A percentile compares a stretch with the other conserved stretches of the same genome.
Conservation (phyloP, 306 rosid species). For the Prunus persica region DNA sequence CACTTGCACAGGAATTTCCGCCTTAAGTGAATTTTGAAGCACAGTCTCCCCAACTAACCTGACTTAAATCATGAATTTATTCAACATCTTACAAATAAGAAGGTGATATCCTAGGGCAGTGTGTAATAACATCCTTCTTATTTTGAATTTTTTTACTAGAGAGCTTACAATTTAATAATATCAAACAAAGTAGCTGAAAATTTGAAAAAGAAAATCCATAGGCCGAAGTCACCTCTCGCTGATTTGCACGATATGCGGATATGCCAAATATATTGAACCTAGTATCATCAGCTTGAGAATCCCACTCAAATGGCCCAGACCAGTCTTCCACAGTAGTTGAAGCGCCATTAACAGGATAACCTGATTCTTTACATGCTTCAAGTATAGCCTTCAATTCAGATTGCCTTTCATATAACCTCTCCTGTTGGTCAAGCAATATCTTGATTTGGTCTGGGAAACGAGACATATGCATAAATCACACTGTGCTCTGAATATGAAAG, state of each 20-base stretch:
- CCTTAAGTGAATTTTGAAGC: not conserved
- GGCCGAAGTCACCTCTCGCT: constrained; percentile 57
- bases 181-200: not conserved
- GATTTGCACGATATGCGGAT: constrained; percentile 83
- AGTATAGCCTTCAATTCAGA: constrained; percentile 65
- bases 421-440: constrained; percentile 68
- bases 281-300: constrained; percentile 71
- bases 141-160: not conserved
- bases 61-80: not conserved
- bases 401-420: constrained; percentile 65
- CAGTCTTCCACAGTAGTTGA: constrained; percentile 57
- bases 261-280: constrained; percentile 83
- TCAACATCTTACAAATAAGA: not conserved
- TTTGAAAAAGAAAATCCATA: not conserved
- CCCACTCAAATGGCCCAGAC: constrained; percentile 81
- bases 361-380: constrained; percentile 60
- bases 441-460: constrained; percentile 57
- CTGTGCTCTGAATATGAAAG: not conserved
- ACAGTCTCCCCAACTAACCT: not conserved
- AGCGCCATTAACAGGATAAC: constrained; percentile 29
- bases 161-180: not conserved
- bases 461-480: not conserved
- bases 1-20: not conserved
- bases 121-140: not conserved
- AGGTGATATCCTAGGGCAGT: not conserved